Conservation (phyloP, 192 early-diverging fungal genomes). For the Coemansia sp. region DNA sequence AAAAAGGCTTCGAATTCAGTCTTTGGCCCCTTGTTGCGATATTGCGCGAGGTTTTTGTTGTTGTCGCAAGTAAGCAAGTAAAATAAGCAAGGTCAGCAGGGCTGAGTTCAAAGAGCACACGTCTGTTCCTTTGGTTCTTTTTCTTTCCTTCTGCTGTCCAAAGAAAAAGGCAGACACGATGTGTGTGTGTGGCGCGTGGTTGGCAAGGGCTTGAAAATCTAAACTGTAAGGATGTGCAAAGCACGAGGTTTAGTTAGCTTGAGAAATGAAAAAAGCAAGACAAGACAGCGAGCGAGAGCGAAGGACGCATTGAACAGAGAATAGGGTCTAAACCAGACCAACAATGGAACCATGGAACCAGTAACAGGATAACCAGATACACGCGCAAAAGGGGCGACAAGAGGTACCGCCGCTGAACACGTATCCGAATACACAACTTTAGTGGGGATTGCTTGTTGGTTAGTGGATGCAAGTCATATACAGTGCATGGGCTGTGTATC, state of each 20-base stretch:
- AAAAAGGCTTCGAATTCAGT: constrained; percentile 12
- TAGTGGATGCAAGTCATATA: background rate
- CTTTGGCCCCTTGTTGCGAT: constrained; percentile 1
- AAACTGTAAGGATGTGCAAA: background rate
- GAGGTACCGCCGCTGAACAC: background rate
- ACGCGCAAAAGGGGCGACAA: background rate
- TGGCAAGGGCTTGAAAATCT: constrained; percentile 1
- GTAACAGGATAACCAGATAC: constrained; percentile 3
- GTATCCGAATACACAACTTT: constrained; percentile 1
- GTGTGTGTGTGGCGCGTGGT: constrained; percentile 8
- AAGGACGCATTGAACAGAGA: background rate
- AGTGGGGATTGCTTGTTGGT: background rate
- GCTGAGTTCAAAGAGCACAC: background rate
- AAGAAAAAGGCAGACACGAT: background rate
- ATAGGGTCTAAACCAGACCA: background rate
- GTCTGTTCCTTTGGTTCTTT: background rate
- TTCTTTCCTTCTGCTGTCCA: background rate
- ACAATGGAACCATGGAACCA: background rate
- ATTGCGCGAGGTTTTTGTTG: background rate
- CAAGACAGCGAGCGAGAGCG: background rate
- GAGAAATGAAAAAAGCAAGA: background rate
- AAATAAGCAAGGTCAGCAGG: constrained; percentile 1
- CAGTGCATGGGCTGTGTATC: background rate
- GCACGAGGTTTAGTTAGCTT: background rate
- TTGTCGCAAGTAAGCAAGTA: background rate